Evolutionary conservation across 1,284 basidiomycete species (phyloP), one percentile per base, ranked within the genome.

Genomic region (Neonothopanus nambi): DNA sequence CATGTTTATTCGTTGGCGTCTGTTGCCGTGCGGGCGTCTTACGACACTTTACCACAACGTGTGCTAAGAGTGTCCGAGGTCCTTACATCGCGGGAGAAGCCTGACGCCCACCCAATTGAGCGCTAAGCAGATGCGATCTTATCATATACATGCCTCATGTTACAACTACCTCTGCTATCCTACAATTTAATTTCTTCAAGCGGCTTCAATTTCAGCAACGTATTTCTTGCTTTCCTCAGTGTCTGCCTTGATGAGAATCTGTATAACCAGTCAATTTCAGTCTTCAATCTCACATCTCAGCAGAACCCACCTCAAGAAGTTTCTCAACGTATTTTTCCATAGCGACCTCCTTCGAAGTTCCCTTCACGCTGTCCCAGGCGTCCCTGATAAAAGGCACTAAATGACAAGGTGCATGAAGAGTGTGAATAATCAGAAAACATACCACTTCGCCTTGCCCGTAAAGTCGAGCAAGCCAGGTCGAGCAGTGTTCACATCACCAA

Each of bases 361-460:
- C 92, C 71, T 93, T 80, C 57, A 89, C 78, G n/a, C 65, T 67
- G 42, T 85, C 81, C 91, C 93, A 95, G n/a, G 93, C 93, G 67
- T 92, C 85, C 91, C 91, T 90, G 30, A 11, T 17, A 61, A 49
- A 37, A 57, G 46, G 52, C 30, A 55, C 51, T 41, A 57, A 52
- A 51, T 51, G 21, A 51, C 43, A 30, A 20, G 41, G 38, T 20
- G 24, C 36, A 42, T 23, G 39, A 7, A 52, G 38, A 49, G 51
- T 42, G 45, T 56, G 48, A 47, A 51, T 26, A 39, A 52, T n/a
- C n/a, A 41, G 53, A 57, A 36, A 28, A 66, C 77, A 63, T 57
- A 91, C 91, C 92, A 93, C 74, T 93, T 94, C 51, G 84, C 85
- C 72, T 88, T 91, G 59, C 86, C 91, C n/a, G 74, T 71, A 65